These are phyloP conservation scores for Mycena floridula DNA, from an alignment of 768 basidiomycete genomes.

Conservation along the genomic window DNA sequence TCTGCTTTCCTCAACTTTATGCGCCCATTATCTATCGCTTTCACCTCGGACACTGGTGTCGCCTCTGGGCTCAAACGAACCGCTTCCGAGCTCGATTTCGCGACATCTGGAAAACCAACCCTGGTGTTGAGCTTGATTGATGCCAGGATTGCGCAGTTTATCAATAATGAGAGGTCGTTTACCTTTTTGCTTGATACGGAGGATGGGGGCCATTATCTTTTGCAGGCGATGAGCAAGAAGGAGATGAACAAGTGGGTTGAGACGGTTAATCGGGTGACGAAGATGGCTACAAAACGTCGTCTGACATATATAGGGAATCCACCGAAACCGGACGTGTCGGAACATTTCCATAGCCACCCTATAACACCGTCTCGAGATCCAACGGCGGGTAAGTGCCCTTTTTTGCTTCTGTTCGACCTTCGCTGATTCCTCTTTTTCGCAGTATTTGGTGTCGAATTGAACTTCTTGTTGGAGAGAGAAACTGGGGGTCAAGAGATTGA, in stretches of 20 bases:
- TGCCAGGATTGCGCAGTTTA: constrained; percentile 61
- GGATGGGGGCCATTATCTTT: constrained; percentile 77
- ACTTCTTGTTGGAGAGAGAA: constrained; percentile 65
- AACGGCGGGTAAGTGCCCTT: constrained; percentile 51
- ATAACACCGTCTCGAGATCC: constrained; percentile 61
- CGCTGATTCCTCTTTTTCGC: constrained; percentile 6
- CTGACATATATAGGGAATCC: constrained; percentile 75
- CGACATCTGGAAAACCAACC: constrained; percentile 65
- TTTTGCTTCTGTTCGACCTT: not conserved
- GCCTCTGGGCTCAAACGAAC: constrained; percentile 46
- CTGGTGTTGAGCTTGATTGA: constrained; percentile 71
- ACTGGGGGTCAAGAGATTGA: constrained; percentile 39
- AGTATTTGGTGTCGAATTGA: constrained; percentile 77
- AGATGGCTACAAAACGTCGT: constrained; percentile 69
- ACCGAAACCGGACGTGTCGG: constrained; percentile 67
- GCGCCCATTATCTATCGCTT: constrained; percentile 86
- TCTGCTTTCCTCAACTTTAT: constrained; percentile 80
- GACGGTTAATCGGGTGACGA: constrained; percentile 64
- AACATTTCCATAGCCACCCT: constrained; percentile 64
- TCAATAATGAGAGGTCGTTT: constrained; percentile 79
- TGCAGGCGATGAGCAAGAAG: constrained; percentile 64
- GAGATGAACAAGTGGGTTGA: constrained; percentile 80
- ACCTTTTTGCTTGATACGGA: constrained; percentile 81
- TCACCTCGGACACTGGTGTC: constrained; percentile 55
- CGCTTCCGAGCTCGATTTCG: constrained; percentile 71